Conservation (phyloP, 345 rosid species). For the Hypericum androsaemum region DNA sequence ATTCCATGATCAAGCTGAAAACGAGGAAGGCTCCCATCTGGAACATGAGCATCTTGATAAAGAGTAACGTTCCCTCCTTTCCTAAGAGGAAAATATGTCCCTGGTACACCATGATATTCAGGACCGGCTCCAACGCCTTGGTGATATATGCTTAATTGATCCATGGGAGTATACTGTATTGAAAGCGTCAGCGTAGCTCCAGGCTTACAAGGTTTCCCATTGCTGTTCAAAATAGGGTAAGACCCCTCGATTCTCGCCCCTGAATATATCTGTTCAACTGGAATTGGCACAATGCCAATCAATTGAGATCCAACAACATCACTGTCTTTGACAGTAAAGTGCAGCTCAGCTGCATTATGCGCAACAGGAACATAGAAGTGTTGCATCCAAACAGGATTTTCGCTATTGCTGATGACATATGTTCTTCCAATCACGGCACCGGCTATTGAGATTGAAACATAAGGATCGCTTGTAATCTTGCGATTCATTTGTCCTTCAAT, state of each 20-base stretch:
- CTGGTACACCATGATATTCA: constrained; percentile 72
- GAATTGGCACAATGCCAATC: constrained; percentile 74
- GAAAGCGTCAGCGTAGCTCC: constrained; percentile 63
- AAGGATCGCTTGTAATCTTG: constrained; percentile 87
- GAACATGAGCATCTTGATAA: constrained; percentile 95
- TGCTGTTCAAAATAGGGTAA: constrained; percentile 45
- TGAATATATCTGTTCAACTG: constrained; percentile 54
- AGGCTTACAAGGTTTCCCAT: constrained; percentile 70
- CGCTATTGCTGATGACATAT: constrained; percentile 67
- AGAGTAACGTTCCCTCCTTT: constrained; percentile 72
- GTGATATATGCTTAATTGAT: constrained; percentile 53
- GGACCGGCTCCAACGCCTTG: constrained; percentile 87
- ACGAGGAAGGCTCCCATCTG: constrained; percentile 66
- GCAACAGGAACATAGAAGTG: constrained; percentile 87
- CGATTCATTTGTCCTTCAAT: constrained; percentile 43
- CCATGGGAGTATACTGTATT: constrained; percentile 67
- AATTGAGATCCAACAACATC: constrained; percentile 81
- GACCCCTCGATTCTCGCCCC: constrained; percentile 60
- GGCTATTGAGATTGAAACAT: constrained; percentile 55
- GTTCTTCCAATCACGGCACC: constrained; percentile 77
- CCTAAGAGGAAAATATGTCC: constrained; percentile 87
- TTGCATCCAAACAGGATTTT: constrained; percentile 84
- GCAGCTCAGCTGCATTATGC: constrained; percentile 74
- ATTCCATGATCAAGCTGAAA: constrained; percentile 50
- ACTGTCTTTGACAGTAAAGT: constrained; percentile 78